These are phyloP conservation scores for Cinnamomum micranthum DNA, from an alignment of 164 flowering plant genomes.

Conservation along the genomic window DNA sequence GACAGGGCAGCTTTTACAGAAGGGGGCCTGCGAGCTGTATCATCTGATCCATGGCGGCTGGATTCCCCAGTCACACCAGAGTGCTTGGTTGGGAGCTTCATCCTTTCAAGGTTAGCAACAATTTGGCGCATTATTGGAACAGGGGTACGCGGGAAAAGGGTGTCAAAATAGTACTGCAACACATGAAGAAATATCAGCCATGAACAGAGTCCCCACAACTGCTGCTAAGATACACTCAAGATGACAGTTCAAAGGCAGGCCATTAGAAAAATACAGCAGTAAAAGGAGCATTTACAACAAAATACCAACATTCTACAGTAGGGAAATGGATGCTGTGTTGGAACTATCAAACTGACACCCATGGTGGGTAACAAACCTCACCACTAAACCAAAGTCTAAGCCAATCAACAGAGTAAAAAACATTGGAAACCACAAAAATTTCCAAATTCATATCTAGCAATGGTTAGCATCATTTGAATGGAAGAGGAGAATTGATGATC, in stretches of 20 bases:
- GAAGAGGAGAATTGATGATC: background rate
- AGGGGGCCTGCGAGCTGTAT: constrained; percentile 95
- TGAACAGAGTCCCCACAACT: background rate
- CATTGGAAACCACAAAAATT: background rate
- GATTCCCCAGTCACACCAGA: constrained; percentile 85
- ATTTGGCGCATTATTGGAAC: constrained; percentile 87
- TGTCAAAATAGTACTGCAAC: constrained; percentile 95
- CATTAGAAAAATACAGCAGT: background rate
- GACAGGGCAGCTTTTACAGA: constrained; percentile 99
- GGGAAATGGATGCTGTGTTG: background rate
- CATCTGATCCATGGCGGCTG: constrained; percentile 83
- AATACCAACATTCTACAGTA: background rate
- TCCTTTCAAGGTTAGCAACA: constrained; percentile 68
- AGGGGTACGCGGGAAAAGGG: constrained; percentile 94
- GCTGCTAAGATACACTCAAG: background rate
- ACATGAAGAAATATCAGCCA: background rate
- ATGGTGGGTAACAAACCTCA: background rate
- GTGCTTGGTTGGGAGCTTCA: constrained; percentile 84
- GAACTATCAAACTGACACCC: background rate
- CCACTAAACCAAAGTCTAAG: background rate
- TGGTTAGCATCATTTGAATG: too few relatives aligned
- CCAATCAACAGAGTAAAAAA: background rate
- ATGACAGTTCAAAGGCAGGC: background rate
- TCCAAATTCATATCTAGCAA: background rate
- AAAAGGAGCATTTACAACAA: background rate